A percentile compares a stretch with the other conserved stretches of the same genome.
Conservation (phyloP, 2,329 filamentous ascomycete genomes). For the Claviceps fusiformis region DNA sequence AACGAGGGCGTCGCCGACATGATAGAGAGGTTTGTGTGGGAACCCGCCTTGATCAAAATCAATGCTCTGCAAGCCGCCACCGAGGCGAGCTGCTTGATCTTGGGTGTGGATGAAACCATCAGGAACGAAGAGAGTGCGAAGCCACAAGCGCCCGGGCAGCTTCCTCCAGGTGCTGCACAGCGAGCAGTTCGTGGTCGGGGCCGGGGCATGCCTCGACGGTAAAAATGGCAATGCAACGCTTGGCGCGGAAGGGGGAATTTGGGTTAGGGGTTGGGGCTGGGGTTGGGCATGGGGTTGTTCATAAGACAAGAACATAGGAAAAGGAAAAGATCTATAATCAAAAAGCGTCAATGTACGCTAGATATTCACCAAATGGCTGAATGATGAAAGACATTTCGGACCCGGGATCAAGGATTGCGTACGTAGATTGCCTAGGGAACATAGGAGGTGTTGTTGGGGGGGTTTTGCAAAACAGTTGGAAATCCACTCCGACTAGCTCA, state of each 20-base stretch:
- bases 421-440: background rate
- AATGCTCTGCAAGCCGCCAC: constrained; percentile 95
- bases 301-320: constrained; percentile 3
- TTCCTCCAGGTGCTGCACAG: constrained; percentile 76
- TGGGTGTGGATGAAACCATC: constrained; percentile 97
- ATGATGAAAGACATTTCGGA: background rate
- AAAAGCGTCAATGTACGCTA: background rate
- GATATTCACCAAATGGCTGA: background rate
- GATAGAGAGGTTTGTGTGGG: constrained; percentile 93
- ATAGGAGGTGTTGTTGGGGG: background rate
- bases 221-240: constrained; percentile 14
- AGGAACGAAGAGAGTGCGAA: constrained; percentile 87
- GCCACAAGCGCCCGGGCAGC: constrained; percentile 66
- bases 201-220: constrained; percentile 80
- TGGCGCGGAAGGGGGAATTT: background rate
- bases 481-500: background rate
- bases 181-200: constrained; percentile 72
- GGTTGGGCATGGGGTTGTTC: background rate
- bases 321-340: background rate
- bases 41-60: constrained; percentile 88
- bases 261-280: too few relatives aligned
- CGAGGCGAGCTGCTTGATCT: constrained; percentile 87
- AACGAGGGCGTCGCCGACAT: constrained; percentile 90
- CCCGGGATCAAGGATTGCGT: background rate
- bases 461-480: background rate